These are phyloP conservation scores for Rutstroemia sp. DNA, from an alignment of 2,329 filamentous ascomycete species.

Conservation along the genomic window DNA sequence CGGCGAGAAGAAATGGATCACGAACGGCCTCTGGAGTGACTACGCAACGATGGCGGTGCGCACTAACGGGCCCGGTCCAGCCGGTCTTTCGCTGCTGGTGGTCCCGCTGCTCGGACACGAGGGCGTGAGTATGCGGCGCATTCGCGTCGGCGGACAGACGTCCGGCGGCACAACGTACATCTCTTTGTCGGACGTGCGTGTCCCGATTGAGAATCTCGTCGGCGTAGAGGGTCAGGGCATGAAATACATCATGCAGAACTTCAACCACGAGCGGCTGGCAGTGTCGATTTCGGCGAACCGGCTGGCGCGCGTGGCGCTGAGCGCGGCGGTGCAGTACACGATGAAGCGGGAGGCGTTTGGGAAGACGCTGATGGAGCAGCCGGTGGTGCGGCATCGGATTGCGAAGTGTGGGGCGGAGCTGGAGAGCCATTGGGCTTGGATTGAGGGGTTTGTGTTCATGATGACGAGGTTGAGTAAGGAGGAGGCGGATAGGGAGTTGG, in stretches of 20 bases:
- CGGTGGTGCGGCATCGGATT: constrained; percentile 65
- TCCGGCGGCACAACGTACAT: constrained; percentile 67
- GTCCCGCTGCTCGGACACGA: constrained; percentile 61
- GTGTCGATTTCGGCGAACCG: constrained; percentile 59
- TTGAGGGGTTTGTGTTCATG: constrained; percentile 64
- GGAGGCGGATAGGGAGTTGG: constrained; percentile 56
- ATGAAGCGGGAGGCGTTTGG: constrained; percentile 61
- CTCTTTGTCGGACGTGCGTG: constrained; percentile 66
- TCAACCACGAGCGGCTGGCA: constrained; percentile 68
- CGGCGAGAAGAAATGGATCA: constrained; percentile 69
- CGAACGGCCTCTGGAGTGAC: constrained; percentile 64
- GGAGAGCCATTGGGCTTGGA: constrained; percentile 65
- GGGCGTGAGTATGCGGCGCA: constrained; percentile 59
- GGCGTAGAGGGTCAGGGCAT: constrained; percentile 65
- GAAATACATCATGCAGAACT: constrained; percentile 70
- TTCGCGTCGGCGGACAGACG: constrained; percentile 60
- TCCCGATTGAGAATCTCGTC: constrained; percentile 63
- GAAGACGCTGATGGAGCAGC: constrained; percentile 64
- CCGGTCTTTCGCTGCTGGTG: constrained; percentile 60
- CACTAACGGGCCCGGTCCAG: constrained; percentile 53
- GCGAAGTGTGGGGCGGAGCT: constrained; percentile 62
- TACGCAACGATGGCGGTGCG: constrained; percentile 62
- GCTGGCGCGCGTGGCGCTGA: constrained; percentile 52
- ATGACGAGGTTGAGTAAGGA: constrained; percentile 53
- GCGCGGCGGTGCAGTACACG: constrained; percentile 53